Evolutionary conservation across 306 rosid species (phyloP), one percentile per base, ranked within the genome.

Genomic region (Ormosia semicastrata): DNA sequence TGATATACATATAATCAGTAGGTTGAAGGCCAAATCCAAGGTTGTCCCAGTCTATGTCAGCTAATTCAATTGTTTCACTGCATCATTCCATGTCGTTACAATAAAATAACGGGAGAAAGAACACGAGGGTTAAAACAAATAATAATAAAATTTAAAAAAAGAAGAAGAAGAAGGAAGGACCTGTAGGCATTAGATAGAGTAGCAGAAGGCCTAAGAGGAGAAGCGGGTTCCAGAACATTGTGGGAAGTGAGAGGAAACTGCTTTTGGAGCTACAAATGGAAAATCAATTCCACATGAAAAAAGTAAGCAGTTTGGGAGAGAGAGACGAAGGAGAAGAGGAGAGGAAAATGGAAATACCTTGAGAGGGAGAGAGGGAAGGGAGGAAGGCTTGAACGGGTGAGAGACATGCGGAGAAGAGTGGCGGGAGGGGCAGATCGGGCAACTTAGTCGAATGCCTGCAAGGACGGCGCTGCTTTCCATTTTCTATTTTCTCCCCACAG

Each of bases 1-100:
- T 88, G 78, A 83, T 36, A 62, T 91, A 93, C 99, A 95, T 95
- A 78, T 88, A 95, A 90, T 95, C 99, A 17, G 99, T 93, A 47
- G 93, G 81, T 46, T 71, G 81, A 47, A 95, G 81, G 10, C 89
- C 93, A 82, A 95, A 93, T 71, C 99, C 99, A 41, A 95, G 97
- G 84, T 78, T 86, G 85, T 95, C 97, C 98, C 99, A 95, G 30
- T 95, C 97, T 40, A 93, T 39, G 72, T 92, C 94, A 0, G 89
- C 92, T 80, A 89, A 60, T 57, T 93, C 98, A 32, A 32, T 11
- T 41, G 87, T 80, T 47, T 71, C 89, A 74, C 87, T 85, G 85
- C 62, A 64, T 47, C 71, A 83, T 67, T 71, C 66, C n/a, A 56
- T 8, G 17, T 14, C 37, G 15, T 39, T 79, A 56, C 41, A 18